Base-by-base conservation (phyloP, 306 rosid genomes). In the Glycyrrhiza uralensis region DNA sequence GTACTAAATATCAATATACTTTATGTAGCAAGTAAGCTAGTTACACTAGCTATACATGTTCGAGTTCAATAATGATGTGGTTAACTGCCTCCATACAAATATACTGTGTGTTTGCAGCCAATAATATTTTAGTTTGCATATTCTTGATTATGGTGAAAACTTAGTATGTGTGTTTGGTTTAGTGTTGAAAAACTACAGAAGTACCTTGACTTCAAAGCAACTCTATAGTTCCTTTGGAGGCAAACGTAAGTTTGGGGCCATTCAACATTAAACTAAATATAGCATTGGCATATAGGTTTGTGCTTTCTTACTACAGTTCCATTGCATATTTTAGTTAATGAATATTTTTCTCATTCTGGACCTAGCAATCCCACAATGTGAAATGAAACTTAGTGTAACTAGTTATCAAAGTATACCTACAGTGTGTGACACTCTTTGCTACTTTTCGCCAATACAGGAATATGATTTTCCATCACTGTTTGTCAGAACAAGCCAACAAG, bases 301-400 rank as follows among this genome's bases (percentile, higher is more conserved):
- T 45, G 30, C 42, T 38, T 71, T 58, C 26, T 46, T 13, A 35
- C 29, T 28, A 3, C 38, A 56, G 32, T 47, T 26, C n/a, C 8
- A 3, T 20, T 72, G 1, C 39, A 52, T 24, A 36, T 69, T 62
- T 35, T 33, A 22, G 6, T 59, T 32, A 32, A 35, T 35, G 12
- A 49, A 5, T 62, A 4, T 18, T 32, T 22, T 54, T 36, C 39
- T 47, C 41, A 10, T 55, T 57, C 59, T 14, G 64, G 39, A 19
- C 58, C 60, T 56, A 20, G 56, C 36, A 36, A 36, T 60, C 19
- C 20, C 28, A 32, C 29, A 9, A 28, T 24, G 29, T 26, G 66
- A 56, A 70, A 8, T 74, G 73, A 51, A 65, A 65, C 30, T 57
- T 26, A 14, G 30, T 41, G 56, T 69, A 58, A 49, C 22, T 14